Evolutionary conservation across 176 grass and related monocot genomes (phyloP), one percentile per base, ranked within the genome.

Genomic region (Avena insularis): DNA sequence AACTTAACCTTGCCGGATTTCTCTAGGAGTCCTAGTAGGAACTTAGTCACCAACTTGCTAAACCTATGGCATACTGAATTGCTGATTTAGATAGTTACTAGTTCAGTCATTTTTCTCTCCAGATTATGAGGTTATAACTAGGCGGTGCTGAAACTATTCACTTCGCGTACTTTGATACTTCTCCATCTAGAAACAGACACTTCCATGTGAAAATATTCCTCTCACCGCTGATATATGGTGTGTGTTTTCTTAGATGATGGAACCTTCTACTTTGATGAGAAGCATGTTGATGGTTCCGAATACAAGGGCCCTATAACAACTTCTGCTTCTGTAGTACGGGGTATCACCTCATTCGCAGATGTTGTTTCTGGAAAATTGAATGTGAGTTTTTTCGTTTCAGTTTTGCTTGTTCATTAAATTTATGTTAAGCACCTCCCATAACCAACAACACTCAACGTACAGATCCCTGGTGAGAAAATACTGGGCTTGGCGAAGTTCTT

Each of bases 261-360:
- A 51, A 93, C 89, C 33, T 92, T 93, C 57, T 99, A 97, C 91
- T 99, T 99, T 61, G 94, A 99, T 46, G 97, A 99, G 79, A 99
- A 97, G 86, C 85, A 97, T 87, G 84, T 92, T 82, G 97, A 99
- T 88, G 84, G 46, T 82, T 80, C 75, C 20, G 94, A 93, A 87
- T 95, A 99, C 43, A 99, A 93, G 89, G 92, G 97, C 35, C 92
- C 97, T 48, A 87, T 99, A 79, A 80, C 74, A 87, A 99, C 94
- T 61, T 94, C 97, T 82, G 90, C 94, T 87, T 94, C 97, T 68
- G 94, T 99, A 48, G 89, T 97, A 54, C 88, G 81, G 1, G 97
- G 97, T 84, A 74, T 97, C 82, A 83, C 86, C 75, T 90, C 91
- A 63, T 94, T 97, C 75, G 89, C 91, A 75, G 75, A 79, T 68